These are phyloP conservation scores for Shiraia sp. DNA, from an alignment of 2,329 filamentous ascomycete genomes.

Conservation along the genomic window DNA sequence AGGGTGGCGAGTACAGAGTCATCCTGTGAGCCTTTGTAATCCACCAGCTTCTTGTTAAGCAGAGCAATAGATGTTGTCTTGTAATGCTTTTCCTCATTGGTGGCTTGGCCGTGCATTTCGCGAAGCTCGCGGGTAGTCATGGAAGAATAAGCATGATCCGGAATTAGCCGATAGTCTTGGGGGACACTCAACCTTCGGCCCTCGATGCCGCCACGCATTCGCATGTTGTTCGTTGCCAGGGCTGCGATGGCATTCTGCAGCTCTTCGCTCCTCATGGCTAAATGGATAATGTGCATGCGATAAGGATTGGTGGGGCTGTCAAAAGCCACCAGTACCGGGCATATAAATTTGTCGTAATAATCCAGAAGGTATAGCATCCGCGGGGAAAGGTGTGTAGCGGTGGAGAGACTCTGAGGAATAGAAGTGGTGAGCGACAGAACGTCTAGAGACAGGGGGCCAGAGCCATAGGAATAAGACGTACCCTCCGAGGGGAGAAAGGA, in stretches of 20 bases:
- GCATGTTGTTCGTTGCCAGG: conserved; percentile 83
- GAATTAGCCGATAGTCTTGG: conserved; percentile 37
- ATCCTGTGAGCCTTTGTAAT: conserved; percentile 73
- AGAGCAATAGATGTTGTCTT: conserved; percentile 82
- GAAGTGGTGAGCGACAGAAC: conserved; percentile 46
- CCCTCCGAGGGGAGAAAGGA: conserved; percentile 47
- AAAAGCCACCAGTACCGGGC: conserved; percentile 87
- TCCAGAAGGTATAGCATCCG: conserved; percentile 89
- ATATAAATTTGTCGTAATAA: conserved; percentile 92
- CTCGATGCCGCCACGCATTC: conserved; percentile 75
- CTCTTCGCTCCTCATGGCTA: conserved; percentile 77
- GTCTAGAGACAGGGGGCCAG: conserved; percentile 43
- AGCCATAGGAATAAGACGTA: conserved; percentile 47
- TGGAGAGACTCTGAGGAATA: conserved; percentile 51
- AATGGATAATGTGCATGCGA: conserved; percentile 75
- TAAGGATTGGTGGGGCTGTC: conserved; percentile 84
- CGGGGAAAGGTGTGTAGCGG: conserved; percentile 65
- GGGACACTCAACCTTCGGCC: conserved; percentile 36
- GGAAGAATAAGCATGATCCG: conserved; percentile 44
- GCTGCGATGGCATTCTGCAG: conserved; percentile 93
- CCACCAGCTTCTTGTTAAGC: conserved; percentile 81
- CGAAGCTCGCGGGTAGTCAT: conserved; percentile 43
- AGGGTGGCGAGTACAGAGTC: conserved; percentile 89
- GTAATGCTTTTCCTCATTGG: conserved; percentile 78
- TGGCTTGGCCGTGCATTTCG: conserved; percentile 59